Evolutionary conservation across 1,139 yeast species (phyloP).

Genomic region (Casaregolazyma suthepensis): DNA sequence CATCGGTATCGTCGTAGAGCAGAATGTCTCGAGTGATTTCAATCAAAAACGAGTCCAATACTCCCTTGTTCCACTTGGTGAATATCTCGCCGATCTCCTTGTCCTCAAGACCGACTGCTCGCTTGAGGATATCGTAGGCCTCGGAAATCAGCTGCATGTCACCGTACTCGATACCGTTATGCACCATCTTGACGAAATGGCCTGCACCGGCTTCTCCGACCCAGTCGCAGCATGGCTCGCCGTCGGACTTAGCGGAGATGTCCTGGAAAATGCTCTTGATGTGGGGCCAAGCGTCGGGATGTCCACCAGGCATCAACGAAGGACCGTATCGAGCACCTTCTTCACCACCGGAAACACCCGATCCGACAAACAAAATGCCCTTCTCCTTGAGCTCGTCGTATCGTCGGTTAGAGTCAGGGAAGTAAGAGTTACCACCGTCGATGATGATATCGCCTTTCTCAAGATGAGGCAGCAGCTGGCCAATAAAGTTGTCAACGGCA

Average conservation of each 20-base stretch:
- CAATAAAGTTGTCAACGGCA: slow-evolving; percentile 90
- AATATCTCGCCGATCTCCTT: slow-evolving; percentile 94
- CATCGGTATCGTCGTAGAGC: slow-evolving; percentile 78
- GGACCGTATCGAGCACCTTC: slow-evolving; percentile 99
- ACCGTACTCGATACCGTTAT: slow-evolving; percentile 99
- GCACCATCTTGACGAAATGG: slow-evolving; percentile 99
- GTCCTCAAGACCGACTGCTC: slow-evolving; percentile 85
- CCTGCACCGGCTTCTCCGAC: slow-evolving; percentile 99
- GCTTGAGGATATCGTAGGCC: slow-evolving; percentile 93
- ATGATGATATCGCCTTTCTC: slow-evolving; percentile 97
- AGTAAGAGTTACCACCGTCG: slow-evolving; percentile 99
- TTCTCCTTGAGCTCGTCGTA: slow-evolving; percentile 78
- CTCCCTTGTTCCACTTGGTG: slow-evolving; percentile 93
- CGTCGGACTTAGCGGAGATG: slow-evolving; percentile 92
- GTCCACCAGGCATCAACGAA: slow-evolving; percentile 99
- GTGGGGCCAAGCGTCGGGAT: slow-evolving; percentile 97
- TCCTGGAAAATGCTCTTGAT: slow-evolving; percentile 95
- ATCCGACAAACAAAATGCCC: slow-evolving; percentile 92
- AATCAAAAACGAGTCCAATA: slow-evolving; percentile 91
- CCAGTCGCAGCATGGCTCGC: slow-evolving; percentile 99
- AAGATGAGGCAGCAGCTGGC: slow-evolving; percentile 80
- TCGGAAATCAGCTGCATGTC: slow-evolving; percentile 99
- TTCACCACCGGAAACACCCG: slow-evolving; percentile 99
- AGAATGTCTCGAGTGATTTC: slow-evolving; percentile 96
- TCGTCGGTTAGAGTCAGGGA: slow-evolving; percentile 98